A percentile compares a stretch with the other conserved stretches of the same genome.
phyloP scores from a whole-genome alignment of 169 alveolate genomes.

The Eimeria mitis region DNA sequence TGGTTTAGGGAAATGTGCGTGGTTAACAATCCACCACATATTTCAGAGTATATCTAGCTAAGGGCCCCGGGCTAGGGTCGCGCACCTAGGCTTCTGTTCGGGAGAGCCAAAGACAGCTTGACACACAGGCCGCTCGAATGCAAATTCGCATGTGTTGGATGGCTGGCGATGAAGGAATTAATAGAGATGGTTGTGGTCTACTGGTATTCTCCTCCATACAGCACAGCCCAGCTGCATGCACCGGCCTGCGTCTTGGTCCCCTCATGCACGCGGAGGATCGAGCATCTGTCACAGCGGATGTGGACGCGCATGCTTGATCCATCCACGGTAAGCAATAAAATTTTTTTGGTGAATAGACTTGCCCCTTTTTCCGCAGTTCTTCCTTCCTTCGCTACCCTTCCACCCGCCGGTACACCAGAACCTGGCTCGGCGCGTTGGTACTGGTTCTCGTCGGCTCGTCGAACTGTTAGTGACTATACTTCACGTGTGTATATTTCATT shows the following conservation, averaged over 20 bases:
- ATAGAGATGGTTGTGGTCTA: neutral
- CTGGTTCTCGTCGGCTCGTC: neutral
- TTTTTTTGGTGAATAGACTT: too few relatives aligned
- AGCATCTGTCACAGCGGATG: neutral
- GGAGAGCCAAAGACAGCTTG: too few relatives aligned
- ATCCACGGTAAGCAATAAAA: too few relatives aligned
- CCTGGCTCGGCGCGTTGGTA: neutral
- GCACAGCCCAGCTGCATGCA: neutral
- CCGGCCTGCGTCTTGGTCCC: neutral
- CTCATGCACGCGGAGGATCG: neutral
- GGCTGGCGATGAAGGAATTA: neutral
- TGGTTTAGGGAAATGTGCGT: too few relatives aligned
- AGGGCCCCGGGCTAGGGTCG: too few relatives aligned
- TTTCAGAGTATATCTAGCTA: too few relatives aligned
- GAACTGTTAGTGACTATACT: neutral
- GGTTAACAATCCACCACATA: too few relatives aligned
- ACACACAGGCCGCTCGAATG: neutral
- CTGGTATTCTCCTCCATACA: neutral
- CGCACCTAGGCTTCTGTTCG: too few relatives aligned
- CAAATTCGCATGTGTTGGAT: neutral
- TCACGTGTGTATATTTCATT: neutral
- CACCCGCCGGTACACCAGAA: neutral
- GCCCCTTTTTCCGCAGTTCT: too few relatives aligned
- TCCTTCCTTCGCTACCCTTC: neutral
- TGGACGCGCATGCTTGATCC: neutral